phyloP scores from a whole-genome alignment of 2,329 filamentous ascomycete species.

The Atkinsonella texensis region DNA sequence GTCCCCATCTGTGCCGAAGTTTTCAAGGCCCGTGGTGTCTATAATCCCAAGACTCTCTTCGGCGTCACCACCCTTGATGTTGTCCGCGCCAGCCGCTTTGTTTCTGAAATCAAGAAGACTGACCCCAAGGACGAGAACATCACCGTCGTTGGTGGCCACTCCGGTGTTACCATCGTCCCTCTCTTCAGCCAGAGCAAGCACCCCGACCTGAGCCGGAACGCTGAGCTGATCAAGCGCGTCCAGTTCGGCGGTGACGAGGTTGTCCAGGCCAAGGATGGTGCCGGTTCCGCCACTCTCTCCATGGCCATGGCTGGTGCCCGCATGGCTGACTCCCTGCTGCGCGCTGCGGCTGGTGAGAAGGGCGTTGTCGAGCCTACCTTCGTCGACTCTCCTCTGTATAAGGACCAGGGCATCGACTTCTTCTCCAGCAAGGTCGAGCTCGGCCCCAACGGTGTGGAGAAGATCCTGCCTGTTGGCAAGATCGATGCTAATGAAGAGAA shows the following conservation, averaged over 20 bases:
- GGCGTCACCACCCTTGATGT: conserved; percentile 99
- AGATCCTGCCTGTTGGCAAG: conserved; percentile 80
- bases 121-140: conserved; percentile 90
- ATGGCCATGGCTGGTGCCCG: conserved; percentile 92
- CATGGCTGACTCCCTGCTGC: conserved; percentile 83
- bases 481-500: conserved; percentile 78
- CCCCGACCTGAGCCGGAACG: conserved; percentile 67
- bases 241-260: conserved; percentile 99
- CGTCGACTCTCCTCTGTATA: conserved; percentile 94
- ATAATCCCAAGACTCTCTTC: conserved; percentile 98
- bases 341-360: conserved; percentile 86
- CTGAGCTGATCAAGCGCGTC: conserved; percentile 79
- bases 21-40: conserved; percentile 90
- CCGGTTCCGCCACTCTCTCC: conserved; percentile 91
- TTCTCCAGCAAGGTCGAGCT: conserved; percentile 94
- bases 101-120: conserved; percentile 82
- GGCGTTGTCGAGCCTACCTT: conserved; percentile 93
- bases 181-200: conserved; percentile 91
- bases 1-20: conserved; percentile 96
- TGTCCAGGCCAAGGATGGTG: conserved; percentile 96
- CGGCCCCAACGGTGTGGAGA: conserved; percentile 89
- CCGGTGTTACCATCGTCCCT: conserved; percentile 94
- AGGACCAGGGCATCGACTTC: conserved; percentile 96
- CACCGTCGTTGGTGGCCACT: conserved; percentile 94
- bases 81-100: conserved; percentile 95